Evolutionary conservation across 73 alveolate species (phyloP), one percentile per base, ranked within the genome.

Genomic region (Breviolum minutum): DNA sequence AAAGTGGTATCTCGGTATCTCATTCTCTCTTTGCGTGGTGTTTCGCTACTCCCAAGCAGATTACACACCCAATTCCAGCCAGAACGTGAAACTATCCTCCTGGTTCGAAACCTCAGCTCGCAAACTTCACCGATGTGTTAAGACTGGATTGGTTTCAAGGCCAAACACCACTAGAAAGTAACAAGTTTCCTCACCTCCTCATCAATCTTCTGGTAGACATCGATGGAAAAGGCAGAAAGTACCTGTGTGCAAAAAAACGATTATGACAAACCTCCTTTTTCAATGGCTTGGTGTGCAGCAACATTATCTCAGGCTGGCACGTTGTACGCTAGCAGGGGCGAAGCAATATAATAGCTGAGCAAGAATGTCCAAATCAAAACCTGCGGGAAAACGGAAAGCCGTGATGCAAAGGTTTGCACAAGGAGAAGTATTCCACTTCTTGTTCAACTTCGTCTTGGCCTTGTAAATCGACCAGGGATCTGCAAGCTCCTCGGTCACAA

Each of bases 141-240:
- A 40, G 54, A 40, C 3, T 40, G 54, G 54, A 40, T 40, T 40
- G 54, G 54, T 40, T 40, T 40, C 54, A 40, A 7, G 13, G 22
- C 69, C 14, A 22, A 3, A 13, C 30, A 5, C 3, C 20, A 9
- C 20, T 6, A 48, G 1, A 22, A 7, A 0, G 17, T 16, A 16
- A 13, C 71, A 48, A 73, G 83, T 14, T 22, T 40, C 54, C 29
- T 10, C 63, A 63, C 94, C 94, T 86, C 94, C 63, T 86, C 94
- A 30, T 92, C 98, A 61, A 92, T 92, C 91, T 92, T 92, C 81
- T 92, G 98, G 69, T 92, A 92, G n/a, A 92, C 98, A 30, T 92
- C 98, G 98, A 92, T 92, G 20, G 98, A 63, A 64, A 92, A 92
- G 16, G 98, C 98, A 7, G 98, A 92, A 22, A 92, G 91, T 2